Evolutionary conservation across 1,284 basidiomycete species (phyloP).

Genomic region (Tilletia walkeri): DNA sequence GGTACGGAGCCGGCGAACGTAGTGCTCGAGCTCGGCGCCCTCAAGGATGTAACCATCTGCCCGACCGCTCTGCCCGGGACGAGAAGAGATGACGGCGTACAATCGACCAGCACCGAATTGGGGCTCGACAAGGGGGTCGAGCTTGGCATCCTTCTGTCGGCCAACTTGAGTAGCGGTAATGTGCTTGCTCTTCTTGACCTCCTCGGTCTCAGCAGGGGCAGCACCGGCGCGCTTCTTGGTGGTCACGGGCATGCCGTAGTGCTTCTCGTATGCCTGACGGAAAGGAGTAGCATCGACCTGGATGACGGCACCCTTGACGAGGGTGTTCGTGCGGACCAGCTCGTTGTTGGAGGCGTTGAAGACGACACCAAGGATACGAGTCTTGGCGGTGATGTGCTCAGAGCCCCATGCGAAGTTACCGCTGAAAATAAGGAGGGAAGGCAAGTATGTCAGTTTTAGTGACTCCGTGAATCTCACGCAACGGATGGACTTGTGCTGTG

Average conservation of each 20-base stretch:
- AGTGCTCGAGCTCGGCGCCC: constrained; percentile 51
- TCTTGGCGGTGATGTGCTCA: constrained; percentile 56
- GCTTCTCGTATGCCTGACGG: constrained; percentile 56
- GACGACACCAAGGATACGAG: constrained; percentile 55
- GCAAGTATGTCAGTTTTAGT: no score
- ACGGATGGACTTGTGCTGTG: no score
- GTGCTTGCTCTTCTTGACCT: constrained; percentile 46
- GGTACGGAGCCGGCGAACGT: constrained; percentile 23
- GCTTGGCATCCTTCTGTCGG: constrained; percentile 49
- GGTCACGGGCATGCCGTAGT: constrained; percentile 55
- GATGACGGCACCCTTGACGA: constrained; percentile 54
- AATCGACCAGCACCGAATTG: constrained; percentile 55
- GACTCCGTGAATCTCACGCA: no score
- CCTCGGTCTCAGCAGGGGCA: constrained; percentile 38
- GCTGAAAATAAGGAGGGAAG: constrained; percentile 20
- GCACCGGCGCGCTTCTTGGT: constrained; percentile 50
- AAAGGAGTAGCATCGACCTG: constrained; percentile 56
- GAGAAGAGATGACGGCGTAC: constrained; percentile 52
- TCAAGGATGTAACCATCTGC: constrained; percentile 55
- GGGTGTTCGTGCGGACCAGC: constrained; percentile 56
- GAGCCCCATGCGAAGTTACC: constrained; percentile 57
- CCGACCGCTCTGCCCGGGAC: constrained; percentile 53
- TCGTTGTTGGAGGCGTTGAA: constrained; percentile 57
- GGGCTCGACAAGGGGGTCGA: constrained; percentile 55
- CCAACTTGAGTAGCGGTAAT: constrained; percentile 46